Percentiles rank a stretch among this genome's conserved stretches.
Evolutionary conservation across 129 eudicot genomes (phyloP).

Genomic region (Tagetes patula): DNA sequence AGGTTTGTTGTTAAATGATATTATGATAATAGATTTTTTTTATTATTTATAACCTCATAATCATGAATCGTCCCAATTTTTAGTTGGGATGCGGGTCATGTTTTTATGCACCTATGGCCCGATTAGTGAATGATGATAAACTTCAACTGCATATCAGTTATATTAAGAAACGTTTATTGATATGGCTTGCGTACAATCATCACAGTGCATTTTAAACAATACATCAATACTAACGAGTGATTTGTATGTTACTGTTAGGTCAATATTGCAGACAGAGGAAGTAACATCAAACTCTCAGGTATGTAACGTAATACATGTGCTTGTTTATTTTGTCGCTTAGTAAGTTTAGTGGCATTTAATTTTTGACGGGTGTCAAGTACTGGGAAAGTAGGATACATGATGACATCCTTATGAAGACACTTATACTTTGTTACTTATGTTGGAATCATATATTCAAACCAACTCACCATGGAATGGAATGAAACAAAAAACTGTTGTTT

Average conservation of each 20-base stretch:
- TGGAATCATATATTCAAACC: not conserved
- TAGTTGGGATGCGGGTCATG: not conserved
- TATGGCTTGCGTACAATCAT: conserved; percentile 1
- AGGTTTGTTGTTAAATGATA: conserved; percentile 45
- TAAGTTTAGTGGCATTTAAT: not conserved
- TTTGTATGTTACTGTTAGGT: conserved; percentile 38
- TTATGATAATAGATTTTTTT: too few species aligned
- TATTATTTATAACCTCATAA: too few species aligned
- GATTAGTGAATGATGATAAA: not conserved
- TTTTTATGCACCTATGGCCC: not conserved
- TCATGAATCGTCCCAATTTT: not conserved
- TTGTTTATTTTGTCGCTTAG: not conserved
- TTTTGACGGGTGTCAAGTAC: not conserved
- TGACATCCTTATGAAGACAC: not conserved
- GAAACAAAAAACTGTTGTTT: not conserved
- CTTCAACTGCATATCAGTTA: not conserved
- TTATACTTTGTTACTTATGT: not conserved
- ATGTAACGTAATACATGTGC: not conserved
- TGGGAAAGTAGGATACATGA: conserved; percentile 10
- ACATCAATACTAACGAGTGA: conserved; percentile 15
- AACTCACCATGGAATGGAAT: not conserved
- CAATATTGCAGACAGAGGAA: conserved; percentile 42
- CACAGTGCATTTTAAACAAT: too few species aligned
- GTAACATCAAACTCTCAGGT: conserved; percentile 48
- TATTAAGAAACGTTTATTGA: not conserved